Evolutionary conservation across 1,139 yeast species (phyloP).

Genomic region (Hyphopichia wangnamkhiaoensis): DNA sequence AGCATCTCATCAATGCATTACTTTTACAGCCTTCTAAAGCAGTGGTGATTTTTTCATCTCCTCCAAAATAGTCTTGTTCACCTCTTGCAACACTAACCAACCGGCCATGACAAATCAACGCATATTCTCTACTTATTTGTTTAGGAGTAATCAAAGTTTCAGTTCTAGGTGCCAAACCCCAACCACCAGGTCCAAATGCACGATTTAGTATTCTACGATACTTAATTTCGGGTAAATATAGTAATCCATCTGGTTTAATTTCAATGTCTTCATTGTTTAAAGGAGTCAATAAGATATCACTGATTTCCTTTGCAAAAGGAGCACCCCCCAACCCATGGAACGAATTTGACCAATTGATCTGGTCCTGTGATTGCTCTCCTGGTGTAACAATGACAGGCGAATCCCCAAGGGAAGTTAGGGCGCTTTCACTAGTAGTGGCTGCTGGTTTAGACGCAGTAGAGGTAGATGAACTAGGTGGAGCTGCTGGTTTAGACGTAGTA

Average conservation of each 20-base stretch:
- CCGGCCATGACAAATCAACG: conserved; percentile 82
- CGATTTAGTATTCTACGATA: conserved; percentile 83
- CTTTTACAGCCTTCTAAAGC: conserved; percentile 98
- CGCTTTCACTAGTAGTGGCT: conserved; percentile 3
- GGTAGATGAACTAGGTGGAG: conserved; percentile 7
- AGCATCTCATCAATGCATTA: conserved; percentile 96
- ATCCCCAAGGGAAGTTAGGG: conserved; percentile 22
- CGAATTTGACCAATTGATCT: conserved; percentile 69
- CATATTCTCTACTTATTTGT: conserved; percentile 82
- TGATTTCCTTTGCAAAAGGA: conserved; percentile 66
- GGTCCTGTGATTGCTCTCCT: conserved; percentile 10
- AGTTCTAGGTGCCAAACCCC: conserved; percentile 96
- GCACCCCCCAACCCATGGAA: conserved; percentile 80
- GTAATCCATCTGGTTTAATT: conserved; percentile 91
- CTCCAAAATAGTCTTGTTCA: conserved; percentile 87
- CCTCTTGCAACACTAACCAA: conserved; percentile 92
- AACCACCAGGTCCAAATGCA: conserved; percentile 98
- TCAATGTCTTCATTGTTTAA: conserved; percentile 75
- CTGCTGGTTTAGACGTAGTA: conserved; percentile 10
- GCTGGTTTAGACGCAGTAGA: conserved; percentile 6
- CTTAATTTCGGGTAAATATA: conserved; percentile 91
- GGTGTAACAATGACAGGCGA: conserved; percentile 13
- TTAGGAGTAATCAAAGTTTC: conserved; percentile 71
- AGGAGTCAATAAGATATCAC: conserved; percentile 59
- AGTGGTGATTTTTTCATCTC: conserved; percentile 83